Percentiles rank a stretch among this genome's conserved stretches.
Conservation (phyloP, 192 early-diverging fungal genomes). For the Podila clonocystis region DNA sequence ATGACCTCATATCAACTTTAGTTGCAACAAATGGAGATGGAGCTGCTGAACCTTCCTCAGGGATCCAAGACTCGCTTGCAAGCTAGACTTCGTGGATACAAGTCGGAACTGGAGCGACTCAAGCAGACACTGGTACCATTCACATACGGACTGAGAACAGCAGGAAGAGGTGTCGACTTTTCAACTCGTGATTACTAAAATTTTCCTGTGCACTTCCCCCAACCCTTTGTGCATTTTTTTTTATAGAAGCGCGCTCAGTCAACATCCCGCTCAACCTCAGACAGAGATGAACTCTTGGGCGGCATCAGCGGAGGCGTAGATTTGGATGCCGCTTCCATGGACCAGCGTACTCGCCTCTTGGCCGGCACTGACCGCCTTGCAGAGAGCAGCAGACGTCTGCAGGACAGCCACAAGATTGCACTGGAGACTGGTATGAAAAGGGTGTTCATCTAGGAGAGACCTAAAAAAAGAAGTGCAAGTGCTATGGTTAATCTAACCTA, state of each 20-base stretch:
- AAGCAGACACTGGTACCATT: conserved; percentile 76
- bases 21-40: conserved; percentile 95
- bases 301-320: conserved; percentile 53
- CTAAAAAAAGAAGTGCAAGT: no score
- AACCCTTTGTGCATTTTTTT: not conserved
- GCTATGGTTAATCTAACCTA: not conserved
- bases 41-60: conserved; percentile 78
- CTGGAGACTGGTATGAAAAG: conserved; percentile 79
- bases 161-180: no score
- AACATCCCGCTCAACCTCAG: conserved; percentile 51
- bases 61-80: conserved; percentile 71
- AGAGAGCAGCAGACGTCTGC: conserved; percentile 79
- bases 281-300: conserved; percentile 73
- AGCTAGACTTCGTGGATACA: conserved; percentile 75
- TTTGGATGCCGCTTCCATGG: conserved; percentile 68
- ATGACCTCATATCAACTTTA: conserved; percentile 31
- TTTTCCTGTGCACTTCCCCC: not conserved
- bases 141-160: no score
- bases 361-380: conserved; percentile 88
- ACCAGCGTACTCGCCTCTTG: conserved; percentile 83
- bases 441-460: not conserved
- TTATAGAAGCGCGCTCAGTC: conserved; percentile 59
- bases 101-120: conserved; percentile 81
- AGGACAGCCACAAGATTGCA: conserved; percentile 89
- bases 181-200: not conserved